Base-by-base conservation (phyloP, 805 yeast species). In the Hanseniaspora lindneri region DNA sequence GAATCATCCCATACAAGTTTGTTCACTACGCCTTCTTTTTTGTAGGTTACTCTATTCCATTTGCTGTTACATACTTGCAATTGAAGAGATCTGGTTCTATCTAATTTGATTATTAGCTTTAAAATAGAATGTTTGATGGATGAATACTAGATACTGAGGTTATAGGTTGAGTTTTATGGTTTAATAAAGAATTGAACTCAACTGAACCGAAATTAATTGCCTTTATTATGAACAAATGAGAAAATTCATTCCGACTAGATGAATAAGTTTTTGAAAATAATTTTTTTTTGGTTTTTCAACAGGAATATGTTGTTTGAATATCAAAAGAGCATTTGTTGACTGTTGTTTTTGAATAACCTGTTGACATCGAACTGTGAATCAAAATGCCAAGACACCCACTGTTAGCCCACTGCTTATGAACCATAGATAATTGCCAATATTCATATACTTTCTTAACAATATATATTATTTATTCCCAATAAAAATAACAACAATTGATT, bases 1-100 rank as follows among this genome's bases (percentile, higher is more conserved):
- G 95, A 76, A 83, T 79, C 72, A 75, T 89, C 56, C 97, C 96
- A 57, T 87, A 75, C 66, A 84, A 79, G 56, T 70, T 86, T 47
- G 74, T 81, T 56, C 94, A 82, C 73, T 81, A 83, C 74, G 77
- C 87, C 47, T 81, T 78, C 70, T 73, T 81, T 56, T 77, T 82
- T 64, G 61, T 77, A 37, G 89, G 86, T 52, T 72, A 79, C 54
- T 75, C 77, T 53, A 70, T 80, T 50, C 96, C 97, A 63, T 82
- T 85, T 72, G 71, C 82, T 61, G 77, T 87, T 50, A 71, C 76
- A 55, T 80, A 68, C 69, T 84, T 80, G 72, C 92, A 85, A 74
- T 70, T 85, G 72, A 83, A 80, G 77, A 88, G 88, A 76, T 71
- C 89, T 54, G 96, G 96, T 64, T 63, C 70, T 52, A 56, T 67